These are phyloP conservation scores for Hypoxylon rickii DNA, from an alignment of 495 filamentous ascomycete species.

Conservation along the genomic window DNA sequence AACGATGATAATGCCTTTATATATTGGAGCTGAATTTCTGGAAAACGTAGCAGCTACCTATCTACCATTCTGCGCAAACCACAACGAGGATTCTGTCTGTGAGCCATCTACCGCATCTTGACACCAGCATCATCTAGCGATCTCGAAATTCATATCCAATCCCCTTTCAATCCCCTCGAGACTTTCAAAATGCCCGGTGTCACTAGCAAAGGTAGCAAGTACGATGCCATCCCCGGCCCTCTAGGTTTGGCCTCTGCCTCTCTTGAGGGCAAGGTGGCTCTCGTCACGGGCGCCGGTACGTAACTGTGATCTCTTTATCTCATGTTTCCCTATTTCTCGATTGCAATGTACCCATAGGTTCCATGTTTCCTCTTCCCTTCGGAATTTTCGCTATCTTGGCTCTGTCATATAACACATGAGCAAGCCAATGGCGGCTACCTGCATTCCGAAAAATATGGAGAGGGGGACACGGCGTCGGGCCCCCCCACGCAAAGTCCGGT, in stretches of 20 bases:
- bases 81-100: not conserved
- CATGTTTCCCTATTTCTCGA: constrained; percentile 40
- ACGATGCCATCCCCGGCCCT: constrained; percentile 53
- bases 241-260: constrained; percentile 54
- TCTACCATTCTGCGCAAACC: not conserved
- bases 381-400: not conserved
- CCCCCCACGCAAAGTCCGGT: constrained; percentile 27
- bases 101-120: not conserved
- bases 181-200: constrained; percentile 46
- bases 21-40: constrained; percentile 20
- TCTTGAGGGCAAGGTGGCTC: constrained; percentile 54
- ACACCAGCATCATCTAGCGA: constrained; percentile 1
- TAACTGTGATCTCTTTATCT: too few relatives aligned
- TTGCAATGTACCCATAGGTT: too few relatives aligned
- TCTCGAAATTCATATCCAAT: not conserved
- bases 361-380: not conserved
- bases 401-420: not conserved
- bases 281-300: constrained; percentile 40
- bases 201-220: constrained; percentile 38
- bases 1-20: constrained; percentile 24
- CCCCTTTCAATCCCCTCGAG: not conserved
- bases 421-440: constrained; percentile 1
- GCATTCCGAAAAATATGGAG: not conserved
- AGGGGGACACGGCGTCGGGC: constrained; percentile 1
- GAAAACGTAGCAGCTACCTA: not conserved